Evolutionary conservation across 352 stramenopile species (phyloP).

Genomic region (Phytophthora crassamura): DNA sequence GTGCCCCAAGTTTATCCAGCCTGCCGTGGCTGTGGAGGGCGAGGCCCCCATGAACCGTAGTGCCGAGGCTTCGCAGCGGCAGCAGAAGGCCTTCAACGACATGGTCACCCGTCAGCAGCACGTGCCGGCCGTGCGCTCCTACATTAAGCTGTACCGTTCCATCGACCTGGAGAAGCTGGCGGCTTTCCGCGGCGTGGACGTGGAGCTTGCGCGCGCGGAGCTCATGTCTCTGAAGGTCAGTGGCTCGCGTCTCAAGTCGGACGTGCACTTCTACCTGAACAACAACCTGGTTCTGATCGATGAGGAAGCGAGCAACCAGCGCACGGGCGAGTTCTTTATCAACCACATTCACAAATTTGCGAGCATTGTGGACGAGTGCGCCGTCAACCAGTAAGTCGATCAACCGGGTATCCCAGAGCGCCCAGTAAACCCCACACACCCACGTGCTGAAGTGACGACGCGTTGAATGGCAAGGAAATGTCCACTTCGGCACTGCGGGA

Average conservation of each 20-base stretch:
- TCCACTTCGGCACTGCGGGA: slow-evolving; percentile 13
- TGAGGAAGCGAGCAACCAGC: slow-evolving; percentile 85
- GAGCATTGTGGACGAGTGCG: slow-evolving; percentile 87
- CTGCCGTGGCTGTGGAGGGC: slow-evolving; percentile 66
- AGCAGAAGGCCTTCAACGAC: slow-evolving; percentile 90
- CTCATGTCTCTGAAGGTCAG: slow-evolving; percentile 86
- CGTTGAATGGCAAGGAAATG: slow-evolving; percentile 35
- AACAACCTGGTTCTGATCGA: slow-evolving; percentile 86
- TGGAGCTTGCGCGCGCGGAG: slow-evolving; percentile 72
- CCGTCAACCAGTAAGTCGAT: slow-evolving; percentile 53
- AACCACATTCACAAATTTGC: slow-evolving; percentile 90
- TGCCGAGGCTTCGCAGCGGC: slow-evolving; percentile 70
- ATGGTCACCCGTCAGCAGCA: slow-evolving; percentile 90
- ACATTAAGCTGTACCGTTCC: slow-evolving; percentile 97
- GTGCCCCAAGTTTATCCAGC: slow-evolving; percentile 96
- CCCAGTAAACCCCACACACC: neutral
- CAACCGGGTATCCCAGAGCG: slow-evolving; percentile 7
- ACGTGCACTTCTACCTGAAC: slow-evolving; percentile 86
- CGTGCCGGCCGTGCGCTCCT: slow-evolving; percentile 93
- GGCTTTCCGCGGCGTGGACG: slow-evolving; percentile 87
- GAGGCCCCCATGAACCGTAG: slow-evolving; percentile 65
- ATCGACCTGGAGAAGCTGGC: slow-evolving; percentile 96
- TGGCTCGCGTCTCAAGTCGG: slow-evolving; percentile 63
- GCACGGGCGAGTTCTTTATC: slow-evolving; percentile 90
- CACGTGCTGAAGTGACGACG: slow-evolving; percentile 20